Evolutionary conservation across 768 basidiomycete genomes (phyloP).

Genomic region (Cantharellus anzutake): DNA sequence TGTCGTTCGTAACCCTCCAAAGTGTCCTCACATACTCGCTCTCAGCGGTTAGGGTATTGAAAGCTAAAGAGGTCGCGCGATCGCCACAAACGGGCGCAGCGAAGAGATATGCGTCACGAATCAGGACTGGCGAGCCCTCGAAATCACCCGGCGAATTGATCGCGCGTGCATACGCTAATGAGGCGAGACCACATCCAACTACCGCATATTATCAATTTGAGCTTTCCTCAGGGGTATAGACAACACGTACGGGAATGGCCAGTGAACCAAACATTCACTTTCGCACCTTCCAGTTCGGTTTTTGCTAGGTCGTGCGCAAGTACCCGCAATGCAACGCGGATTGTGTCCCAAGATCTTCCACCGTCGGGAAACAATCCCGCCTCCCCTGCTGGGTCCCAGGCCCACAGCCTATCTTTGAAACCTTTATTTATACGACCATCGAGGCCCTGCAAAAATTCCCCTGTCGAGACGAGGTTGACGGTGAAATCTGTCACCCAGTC

Average conservation of each 20-base stretch:
- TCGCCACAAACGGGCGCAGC: constrained; percentile 3
- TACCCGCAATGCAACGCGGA: neutral
- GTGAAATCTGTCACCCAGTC: constrained; percentile 9
- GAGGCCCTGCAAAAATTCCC: neutral
- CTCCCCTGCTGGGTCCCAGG: neutral
- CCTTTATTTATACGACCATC: neutral
- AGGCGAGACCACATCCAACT: constrained; percentile 5
- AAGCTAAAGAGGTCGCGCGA: neutral
- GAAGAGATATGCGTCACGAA: constrained; percentile 6
- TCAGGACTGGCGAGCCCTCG: neutral
- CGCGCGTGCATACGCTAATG: constrained; percentile 3
- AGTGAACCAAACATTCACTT: constrained; percentile 5
- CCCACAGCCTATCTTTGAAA: constrained; percentile 5
- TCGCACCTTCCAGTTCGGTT: neutral
- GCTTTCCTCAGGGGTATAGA: too few species aligned
- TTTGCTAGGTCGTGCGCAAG: neutral
- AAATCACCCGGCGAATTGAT: neutral
- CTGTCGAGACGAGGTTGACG: neutral
- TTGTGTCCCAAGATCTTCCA: neutral
- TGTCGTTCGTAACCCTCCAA: constrained; percentile 2
- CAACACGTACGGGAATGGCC: constrained; percentile 1
- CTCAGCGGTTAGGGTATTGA: neutral
- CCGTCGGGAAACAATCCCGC: too few species aligned
- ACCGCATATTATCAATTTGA: too few species aligned
- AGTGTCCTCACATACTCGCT: neutral